Evolutionary conservation across 2,329 filamentous ascomycete genomes (phyloP), one percentile per base, ranked within the genome.

Genomic region (Coniochaeta ligniaria): DNA sequence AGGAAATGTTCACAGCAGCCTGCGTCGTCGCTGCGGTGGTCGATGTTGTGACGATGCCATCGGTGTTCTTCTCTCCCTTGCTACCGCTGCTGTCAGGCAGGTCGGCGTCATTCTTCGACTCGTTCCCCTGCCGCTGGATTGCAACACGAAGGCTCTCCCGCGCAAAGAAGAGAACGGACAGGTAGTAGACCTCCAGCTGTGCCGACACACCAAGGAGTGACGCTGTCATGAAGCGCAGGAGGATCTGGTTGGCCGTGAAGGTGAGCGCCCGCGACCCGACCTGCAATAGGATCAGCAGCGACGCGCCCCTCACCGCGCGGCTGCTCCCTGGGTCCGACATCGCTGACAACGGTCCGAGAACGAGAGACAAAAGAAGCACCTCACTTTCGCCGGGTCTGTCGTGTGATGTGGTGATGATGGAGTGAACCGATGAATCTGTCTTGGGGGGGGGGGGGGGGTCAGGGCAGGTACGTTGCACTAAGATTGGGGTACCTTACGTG

Each of bases 91-190:
- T 31, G 24, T 28, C 24, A 9, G 22, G 11, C 14, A 16, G 14
- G n/a, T 66, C 64, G 45, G 35, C 60, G 45, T 64, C 64, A 59
- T 57, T 14, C n/a, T 24, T 60, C 16, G 63, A 65, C n/a, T 74
- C 71, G n/a, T 74, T 66, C 16, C 78, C 76, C 66, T 93, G 90
- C 58, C 95, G 83, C 75, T 98, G 94, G 38, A 96, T 85, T 28
- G 94, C 92, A n/a, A 96, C 89, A 17, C 95, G 88, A 57, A 98
- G 78, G 68, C 90, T 94, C 75, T 99, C 95, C 43, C 95, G 84
- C 0, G 95, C 90, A 70, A 99, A 98, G 74, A 96, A 97, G 0
- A 99, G 82, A n/a, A 96, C 88, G 0, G 92, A 92, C 52, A 96
- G 89, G 62, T 94, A 93, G 73, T 93, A 97, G 0, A 98, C 86